Conservation (phyloP, 345 rosid species). For the Lepidium aucheri region DNA sequence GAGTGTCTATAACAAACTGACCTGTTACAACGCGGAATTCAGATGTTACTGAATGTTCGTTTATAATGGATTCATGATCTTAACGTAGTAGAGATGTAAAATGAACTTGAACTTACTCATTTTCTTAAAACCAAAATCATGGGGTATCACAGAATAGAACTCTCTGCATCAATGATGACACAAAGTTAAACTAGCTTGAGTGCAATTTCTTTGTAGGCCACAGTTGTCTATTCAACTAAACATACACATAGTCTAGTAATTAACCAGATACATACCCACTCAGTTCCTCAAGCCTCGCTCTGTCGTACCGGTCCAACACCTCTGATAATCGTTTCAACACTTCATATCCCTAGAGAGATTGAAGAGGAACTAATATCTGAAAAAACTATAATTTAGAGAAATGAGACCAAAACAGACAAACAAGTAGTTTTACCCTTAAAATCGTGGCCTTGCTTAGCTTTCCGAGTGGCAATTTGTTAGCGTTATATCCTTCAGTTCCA, state of each 20-base stretch:
- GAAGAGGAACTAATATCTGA: slow-evolving; percentile 7
- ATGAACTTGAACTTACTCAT: slow-evolving; percentile 51
- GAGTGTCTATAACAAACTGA: slow-evolving; percentile 78
- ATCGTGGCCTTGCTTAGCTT: slow-evolving; percentile 81
- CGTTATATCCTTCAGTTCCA: slow-evolving; percentile 50
- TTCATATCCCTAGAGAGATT: slow-evolving; percentile 60
- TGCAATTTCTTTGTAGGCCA: not conserved
- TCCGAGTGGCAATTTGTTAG: slow-evolving; percentile 90
- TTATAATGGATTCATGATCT: not conserved
- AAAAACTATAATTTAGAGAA: not conserved
- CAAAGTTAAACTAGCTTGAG: slow-evolving; percentile 3
- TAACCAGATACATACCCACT: slow-evolving; percentile 53
- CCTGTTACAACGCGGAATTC: slow-evolving; percentile 43
- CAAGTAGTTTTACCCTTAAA: slow-evolving; percentile 13
- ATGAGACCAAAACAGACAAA: not conserved
- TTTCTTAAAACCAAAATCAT: slow-evolving; percentile 81
- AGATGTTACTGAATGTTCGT: slow-evolving; percentile 4
- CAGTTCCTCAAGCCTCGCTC: slow-evolving; percentile 54
- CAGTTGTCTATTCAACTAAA: not conserved
- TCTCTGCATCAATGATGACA: slow-evolving; percentile 43
- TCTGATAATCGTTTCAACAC: slow-evolving; percentile 70
- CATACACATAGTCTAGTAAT: not conserved
- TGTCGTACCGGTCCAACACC: slow-evolving; percentile 39
- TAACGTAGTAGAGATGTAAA: not conserved
- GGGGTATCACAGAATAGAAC: slow-evolving; percentile 86